phyloP scores from a whole-genome alignment of 257 asterid species.

The Ballota nigra region DNA sequence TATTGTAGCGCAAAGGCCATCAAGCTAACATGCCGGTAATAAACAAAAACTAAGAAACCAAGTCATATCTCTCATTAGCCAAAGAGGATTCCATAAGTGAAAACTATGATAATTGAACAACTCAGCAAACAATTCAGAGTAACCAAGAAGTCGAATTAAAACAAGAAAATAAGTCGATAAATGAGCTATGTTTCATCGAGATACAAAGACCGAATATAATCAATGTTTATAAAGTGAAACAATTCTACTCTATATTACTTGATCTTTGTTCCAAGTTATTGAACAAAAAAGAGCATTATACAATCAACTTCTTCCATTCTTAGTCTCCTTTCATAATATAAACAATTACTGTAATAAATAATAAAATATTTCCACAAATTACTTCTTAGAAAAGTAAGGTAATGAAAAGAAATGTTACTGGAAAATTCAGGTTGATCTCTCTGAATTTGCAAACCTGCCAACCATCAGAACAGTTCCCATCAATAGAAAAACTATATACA shows the following conservation, averaged over 20 bases:
- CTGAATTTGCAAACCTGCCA: slow-evolving; percentile 87
- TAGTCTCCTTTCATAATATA: neutral
- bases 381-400: neutral
- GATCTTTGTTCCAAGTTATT: neutral
- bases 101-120: neutral
- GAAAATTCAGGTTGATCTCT: slow-evolving; percentile 58
- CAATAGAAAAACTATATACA: neutral
- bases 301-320: neutral
- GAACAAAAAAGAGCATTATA: neutral
- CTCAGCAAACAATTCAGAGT: neutral
- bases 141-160: too few species aligned
- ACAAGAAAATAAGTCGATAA: too few species aligned
- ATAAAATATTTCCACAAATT: neutral
- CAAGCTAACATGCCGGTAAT: neutral
- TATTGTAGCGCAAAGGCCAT: neutral
- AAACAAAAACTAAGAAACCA: neutral
- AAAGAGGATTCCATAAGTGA: neutral
- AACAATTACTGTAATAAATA: neutral
- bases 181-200: too few species aligned
- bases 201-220: neutral
- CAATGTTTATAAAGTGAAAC: neutral
- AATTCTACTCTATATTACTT: neutral
- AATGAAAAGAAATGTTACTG: slow-evolving; percentile 42
- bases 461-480: neutral
- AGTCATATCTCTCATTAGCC: neutral